phyloP scores from a whole-genome alignment of 768 basidiomycete genomes.

The Rhizopogon vesiculosus region DNA sequence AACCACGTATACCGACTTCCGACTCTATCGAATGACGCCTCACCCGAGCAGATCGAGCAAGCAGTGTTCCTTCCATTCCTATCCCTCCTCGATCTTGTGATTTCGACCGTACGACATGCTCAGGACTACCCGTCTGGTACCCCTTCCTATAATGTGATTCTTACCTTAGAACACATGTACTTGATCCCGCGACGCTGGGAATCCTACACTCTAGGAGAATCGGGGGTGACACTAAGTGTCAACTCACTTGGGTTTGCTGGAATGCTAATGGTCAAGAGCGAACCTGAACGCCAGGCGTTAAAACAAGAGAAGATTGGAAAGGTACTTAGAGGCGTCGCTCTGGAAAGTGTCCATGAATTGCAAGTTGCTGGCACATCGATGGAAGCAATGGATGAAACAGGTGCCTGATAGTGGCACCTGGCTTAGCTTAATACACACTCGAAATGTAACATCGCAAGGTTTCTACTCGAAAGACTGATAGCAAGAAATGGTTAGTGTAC shows the following conservation, averaged over 20 bases:
- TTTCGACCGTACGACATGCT: constrained; percentile 70
- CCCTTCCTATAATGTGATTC: constrained; percentile 79
- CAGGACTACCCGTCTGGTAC: constrained; percentile 55
- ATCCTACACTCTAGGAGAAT: constrained; percentile 44
- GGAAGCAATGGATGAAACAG: constrained; percentile 25
- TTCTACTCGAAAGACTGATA: background rate
- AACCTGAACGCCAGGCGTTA: constrained; percentile 67
- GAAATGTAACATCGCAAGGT: background rate
- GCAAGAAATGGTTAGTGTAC: background rate
- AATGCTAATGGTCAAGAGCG: constrained; percentile 82
- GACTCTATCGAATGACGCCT: constrained; percentile 11
- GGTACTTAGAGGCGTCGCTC: constrained; percentile 60
- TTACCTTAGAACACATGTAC: constrained; percentile 82
- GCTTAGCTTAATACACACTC: background rate
- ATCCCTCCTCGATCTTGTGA: constrained; percentile 67
- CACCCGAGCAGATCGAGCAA: constrained; percentile 42
- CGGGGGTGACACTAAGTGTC: constrained; percentile 59
- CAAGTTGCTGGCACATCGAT: constrained; percentile 48
- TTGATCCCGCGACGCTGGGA: constrained; percentile 76
- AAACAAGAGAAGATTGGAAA: constrained; percentile 56
- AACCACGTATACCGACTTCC: constrained; percentile 63
- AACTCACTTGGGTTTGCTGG: constrained; percentile 92
- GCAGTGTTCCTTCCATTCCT: constrained; percentile 60
- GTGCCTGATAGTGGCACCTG: background rate
- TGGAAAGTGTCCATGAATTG: constrained; percentile 63